These are phyloP conservation scores for Penicillium canariense DNA, from an alignment of 495 filamentous ascomycete species.

Conservation along the genomic window DNA sequence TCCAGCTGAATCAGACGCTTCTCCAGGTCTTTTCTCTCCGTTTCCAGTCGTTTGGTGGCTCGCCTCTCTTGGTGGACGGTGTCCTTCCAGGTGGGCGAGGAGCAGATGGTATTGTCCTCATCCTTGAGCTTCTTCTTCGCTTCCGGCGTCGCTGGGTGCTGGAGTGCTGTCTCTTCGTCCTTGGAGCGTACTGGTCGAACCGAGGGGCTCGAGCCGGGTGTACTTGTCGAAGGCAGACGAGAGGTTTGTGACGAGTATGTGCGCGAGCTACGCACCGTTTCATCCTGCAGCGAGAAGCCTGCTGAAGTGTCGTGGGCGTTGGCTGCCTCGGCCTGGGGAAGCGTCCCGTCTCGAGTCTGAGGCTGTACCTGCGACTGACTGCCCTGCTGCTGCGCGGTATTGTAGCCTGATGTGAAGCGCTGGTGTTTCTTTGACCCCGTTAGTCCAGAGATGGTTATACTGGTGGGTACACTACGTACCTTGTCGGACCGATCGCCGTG, in stretches of 20 bases:
- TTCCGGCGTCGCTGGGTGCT: background rate
- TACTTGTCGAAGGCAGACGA: slow-evolving; percentile 17
- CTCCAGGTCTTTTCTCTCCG: slow-evolving; percentile 39
- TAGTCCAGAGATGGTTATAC: slow-evolving; percentile 3
- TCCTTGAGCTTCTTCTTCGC: background rate
- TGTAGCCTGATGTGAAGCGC: background rate
- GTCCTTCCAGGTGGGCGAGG: slow-evolving; percentile 22
- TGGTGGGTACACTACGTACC: slow-evolving; percentile 15
- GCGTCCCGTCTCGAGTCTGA: background rate
- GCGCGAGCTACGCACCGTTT: slow-evolving; percentile 17
- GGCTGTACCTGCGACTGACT: background rate
- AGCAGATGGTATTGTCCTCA: slow-evolving; percentile 15
- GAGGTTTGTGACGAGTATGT: slow-evolving; percentile 20
- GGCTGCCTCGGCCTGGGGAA: slow-evolving; percentile 9
- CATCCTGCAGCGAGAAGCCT: slow-evolving; percentile 9
- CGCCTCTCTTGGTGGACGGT: slow-evolving; percentile 33
- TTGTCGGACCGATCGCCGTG: slow-evolving; percentile 26
- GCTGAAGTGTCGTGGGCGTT: slow-evolving; percentile 1
- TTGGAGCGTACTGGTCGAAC: slow-evolving; percentile 4
- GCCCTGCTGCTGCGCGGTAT: background rate
- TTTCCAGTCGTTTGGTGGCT: slow-evolving; percentile 37
- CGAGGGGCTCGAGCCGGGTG: slow-evolving; percentile 22
- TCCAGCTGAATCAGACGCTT: slow-evolving; percentile 36
- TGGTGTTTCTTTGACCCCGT: slow-evolving; percentile 21
- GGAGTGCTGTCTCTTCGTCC: slow-evolving; percentile 10